Conservation (phyloP, 371 early-diverging fungal species). For the Mortierella sp. region DNA sequence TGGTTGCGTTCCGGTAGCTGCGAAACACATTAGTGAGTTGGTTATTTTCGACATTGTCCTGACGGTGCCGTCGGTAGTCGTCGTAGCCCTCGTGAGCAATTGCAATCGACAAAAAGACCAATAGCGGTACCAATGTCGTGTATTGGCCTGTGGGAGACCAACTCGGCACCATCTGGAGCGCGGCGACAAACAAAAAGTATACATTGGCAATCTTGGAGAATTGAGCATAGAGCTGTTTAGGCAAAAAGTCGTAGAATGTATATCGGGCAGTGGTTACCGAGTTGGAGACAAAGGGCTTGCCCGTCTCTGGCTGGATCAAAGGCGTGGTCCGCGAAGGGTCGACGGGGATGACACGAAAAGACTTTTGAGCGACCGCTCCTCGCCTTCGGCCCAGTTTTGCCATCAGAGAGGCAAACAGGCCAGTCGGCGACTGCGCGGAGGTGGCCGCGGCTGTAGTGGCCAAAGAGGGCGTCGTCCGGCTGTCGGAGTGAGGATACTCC, state of each 20-base stretch:
- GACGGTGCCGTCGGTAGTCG: slow-evolving; percentile 78
- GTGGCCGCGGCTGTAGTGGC: background rate
- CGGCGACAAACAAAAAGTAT: slow-evolving; percentile 91
- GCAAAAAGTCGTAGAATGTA: slow-evolving; percentile 84
- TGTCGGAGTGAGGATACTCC: too few species aligned
- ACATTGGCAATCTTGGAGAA: slow-evolving; percentile 89
- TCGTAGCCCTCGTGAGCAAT: slow-evolving; percentile 92
- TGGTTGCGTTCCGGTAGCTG: slow-evolving; percentile 53
- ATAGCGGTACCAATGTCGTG: slow-evolving; percentile 87
- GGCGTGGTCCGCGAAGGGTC: slow-evolving; percentile 35
- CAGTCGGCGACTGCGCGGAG: background rate
- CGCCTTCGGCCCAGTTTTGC: slow-evolving; percentile 23
- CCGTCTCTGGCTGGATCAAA: slow-evolving; percentile 53
- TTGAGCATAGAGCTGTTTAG: slow-evolving; percentile 90
- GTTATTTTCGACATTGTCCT: slow-evolving; percentile 75
- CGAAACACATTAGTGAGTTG: slow-evolving; percentile 66
- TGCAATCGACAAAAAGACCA: slow-evolving; percentile 81
- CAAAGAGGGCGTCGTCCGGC: background rate
- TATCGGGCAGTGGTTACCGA: slow-evolving; percentile 88
- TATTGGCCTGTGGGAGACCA: slow-evolving; percentile 83
- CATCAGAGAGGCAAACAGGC: slow-evolving; percentile 11
- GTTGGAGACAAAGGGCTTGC: slow-evolving; percentile 67
- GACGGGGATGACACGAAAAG: slow-evolving; percentile 46
- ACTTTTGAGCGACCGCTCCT: slow-evolving; percentile 8
- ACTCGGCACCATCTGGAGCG: slow-evolving; percentile 76